Base-by-base conservation (phyloP, 2,329 filamentous ascomycete species). In the Nemania sp. region DNA sequence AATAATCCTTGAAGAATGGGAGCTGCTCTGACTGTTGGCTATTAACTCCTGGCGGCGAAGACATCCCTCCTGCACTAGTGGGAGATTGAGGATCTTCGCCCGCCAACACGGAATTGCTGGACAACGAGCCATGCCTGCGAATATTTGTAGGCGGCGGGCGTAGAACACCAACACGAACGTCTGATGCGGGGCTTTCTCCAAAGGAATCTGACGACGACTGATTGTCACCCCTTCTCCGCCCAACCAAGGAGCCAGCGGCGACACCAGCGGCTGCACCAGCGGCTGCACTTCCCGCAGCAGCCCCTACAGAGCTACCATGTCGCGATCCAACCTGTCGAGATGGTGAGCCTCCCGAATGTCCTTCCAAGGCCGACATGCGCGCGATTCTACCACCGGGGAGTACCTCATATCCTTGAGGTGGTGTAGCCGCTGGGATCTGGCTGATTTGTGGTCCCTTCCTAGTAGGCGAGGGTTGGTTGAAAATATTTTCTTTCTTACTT, bases 1-100 rank as follows among this genome's bases (percentile, higher is more conserved):
- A 99, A 81, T 99, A 99, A 80, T 99, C 96, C 78, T 97, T 97
- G 88, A 99, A 99, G 77, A 94, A 97, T 3, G 93, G 91, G 62
- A 99, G 83, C 79, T 98, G 96, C 80, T 99, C 96, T 0, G 95
- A 98, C 78, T 98, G 94, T 67, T 95, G 93, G 75, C 94, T 97
- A 26, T 90, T 88, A 69, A 95, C 82, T 27, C 91, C 94, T 75
- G 92, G 92, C 0, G 93, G 93, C 3, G 94, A 98, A 2, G 94
- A 97, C 80, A 93, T 90, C 60, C 90, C 91, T 53, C 86, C 89
- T 27, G 85, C 90, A 78, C 88, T 94, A 66, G 85, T 86, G 6
- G 94, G 94, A 10, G 94, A 97, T 63, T 90, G 90, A 13, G 89
- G 85, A 66, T 92, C 90, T 66, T 90, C 90, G 70, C 87, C 81